Percentiles rank a stretch among this genome's conserved stretches.
Evolutionary conservation across 2,329 filamentous ascomycete species (phyloP).

Genomic region (Zalaria obscura): DNA sequence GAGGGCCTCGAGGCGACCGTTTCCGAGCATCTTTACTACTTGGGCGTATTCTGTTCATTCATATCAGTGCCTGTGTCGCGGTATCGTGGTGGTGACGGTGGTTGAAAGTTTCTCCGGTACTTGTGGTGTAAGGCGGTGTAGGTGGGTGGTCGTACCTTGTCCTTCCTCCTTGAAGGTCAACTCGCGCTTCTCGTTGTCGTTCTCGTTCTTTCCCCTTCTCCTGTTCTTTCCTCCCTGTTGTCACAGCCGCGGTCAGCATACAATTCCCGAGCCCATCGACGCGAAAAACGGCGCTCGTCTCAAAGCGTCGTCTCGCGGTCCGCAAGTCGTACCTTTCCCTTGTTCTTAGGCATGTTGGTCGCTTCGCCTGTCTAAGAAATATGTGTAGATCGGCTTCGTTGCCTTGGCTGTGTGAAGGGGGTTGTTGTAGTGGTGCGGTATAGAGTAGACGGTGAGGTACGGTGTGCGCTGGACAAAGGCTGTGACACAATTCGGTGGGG

Average conservation of each 20-base stretch:
- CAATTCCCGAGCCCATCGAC: conserved; percentile 8
- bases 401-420: conserved; percentile 2
- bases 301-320: neutral
- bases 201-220: conserved; percentile 73
- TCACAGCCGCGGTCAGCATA: conserved; percentile 13
- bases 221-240: conserved; percentile 91
- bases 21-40: conserved; percentile 90
- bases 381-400: conserved; percentile 9
- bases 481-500: too few species aligned
- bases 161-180: conserved; percentile 98
- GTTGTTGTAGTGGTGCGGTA: neutral
- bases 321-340: conserved; percentile 69
- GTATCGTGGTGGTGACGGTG: conserved; percentile 2
- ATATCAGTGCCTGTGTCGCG: too few species aligned
- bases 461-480: neutral
- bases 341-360: conserved; percentile 87
- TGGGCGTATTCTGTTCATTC: conserved; percentile 54
- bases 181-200: conserved; percentile 98
- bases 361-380: conserved; percentile 6
- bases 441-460: conserved; percentile 1
- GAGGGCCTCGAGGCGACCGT: conserved; percentile 81
- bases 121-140: neutral
- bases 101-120: neutral
- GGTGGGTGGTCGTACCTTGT: conserved; percentile 43
- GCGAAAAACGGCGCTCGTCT: conserved; percentile 4